Evolutionary conservation across 164 flowering plant species (phyloP), one percentile per base, ranked within the genome.

Genomic region (Stephania yunnanensis): DNA sequence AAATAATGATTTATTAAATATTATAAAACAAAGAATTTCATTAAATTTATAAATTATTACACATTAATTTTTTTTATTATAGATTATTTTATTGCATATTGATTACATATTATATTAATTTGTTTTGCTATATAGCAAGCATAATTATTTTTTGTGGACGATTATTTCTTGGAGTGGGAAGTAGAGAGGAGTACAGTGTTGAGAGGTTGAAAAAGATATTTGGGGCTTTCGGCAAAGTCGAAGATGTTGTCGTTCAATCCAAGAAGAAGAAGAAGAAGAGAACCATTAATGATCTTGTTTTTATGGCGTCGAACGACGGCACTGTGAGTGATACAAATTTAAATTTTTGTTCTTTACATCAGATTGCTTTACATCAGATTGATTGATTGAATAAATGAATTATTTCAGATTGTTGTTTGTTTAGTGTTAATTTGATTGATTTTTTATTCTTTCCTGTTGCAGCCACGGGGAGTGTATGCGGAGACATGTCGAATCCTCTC

Each of bases 151-250:
- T n/a, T n/a, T n/a, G n/a, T n/a, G n/a, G n/a, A n/a, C n/a, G n/a
- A n/a, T n/a, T n/a, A n/a, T n/a, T n/a, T n/a, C 90, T 5, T 95
- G 97, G 97, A 92, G 86, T 69, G 87, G 85, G 69, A 74, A 25
- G 20, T 45, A 87, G 85, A 25, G 84, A 84, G 71, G 92, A 78
- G 70, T 95, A 91, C 71, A 81, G 82, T 58, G 87, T 88, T 8
- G 80, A 81, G 75, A 83, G 83, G 71, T 77, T 92, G 78, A 84
- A 74, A 65, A 87, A 91, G 73, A 30, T 92, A 45, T 91, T 92
- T 79, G 80, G 85, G 30, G 74, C 82, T 79, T 95, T 90, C 86
- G 99, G 99, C 2, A 74, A 71, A 64, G 94, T 95, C 48, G 97
- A 90, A 82, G 97, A 95, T 83, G 92, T 95, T 64, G 89, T 95